A percentile compares a stretch with the other conserved stretches of the same genome.
phyloP scores from a whole-genome alignment of 176 grass and related monocot species.

The Poa pratensis region DNA sequence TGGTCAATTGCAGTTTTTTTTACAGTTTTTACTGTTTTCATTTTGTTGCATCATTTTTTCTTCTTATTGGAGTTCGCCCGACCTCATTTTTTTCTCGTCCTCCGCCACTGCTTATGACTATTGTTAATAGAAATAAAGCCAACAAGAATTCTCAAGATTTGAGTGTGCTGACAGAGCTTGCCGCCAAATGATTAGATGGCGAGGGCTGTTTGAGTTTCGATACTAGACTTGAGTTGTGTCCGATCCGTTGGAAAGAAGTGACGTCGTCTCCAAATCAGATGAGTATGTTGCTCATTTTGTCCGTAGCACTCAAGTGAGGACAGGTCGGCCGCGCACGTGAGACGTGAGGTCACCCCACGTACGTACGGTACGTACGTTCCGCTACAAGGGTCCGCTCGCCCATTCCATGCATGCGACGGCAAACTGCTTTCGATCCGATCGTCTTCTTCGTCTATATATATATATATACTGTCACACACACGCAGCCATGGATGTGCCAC shows the following conservation, averaged over 20 bases:
- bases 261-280: neutral
- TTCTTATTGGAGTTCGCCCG: too few relatives aligned
- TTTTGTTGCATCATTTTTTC: too few relatives aligned
- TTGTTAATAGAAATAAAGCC: too few relatives aligned
- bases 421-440: neutral
- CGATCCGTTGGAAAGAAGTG: neutral
- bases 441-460: neutral
- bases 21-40: too few relatives aligned
- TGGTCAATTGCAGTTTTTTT: too few relatives aligned
- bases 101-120: too few relatives aligned
- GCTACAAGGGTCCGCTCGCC: neutral
- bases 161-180: too few relatives aligned
- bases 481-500: too few relatives aligned
- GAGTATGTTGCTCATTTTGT: neutral
- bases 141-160: neutral
- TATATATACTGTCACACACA: too few relatives aligned
- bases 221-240: neutral
- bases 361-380: neutral
- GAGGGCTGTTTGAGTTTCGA: slow-evolving; percentile 7
- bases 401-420: neutral
- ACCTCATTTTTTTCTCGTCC: too few relatives aligned
- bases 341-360: neutral
- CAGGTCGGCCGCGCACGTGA: neutral
- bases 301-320: neutral
- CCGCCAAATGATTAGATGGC: neutral